Conservation (phyloP, 257 asterid species). For the Pogostemon cablin region DNA sequence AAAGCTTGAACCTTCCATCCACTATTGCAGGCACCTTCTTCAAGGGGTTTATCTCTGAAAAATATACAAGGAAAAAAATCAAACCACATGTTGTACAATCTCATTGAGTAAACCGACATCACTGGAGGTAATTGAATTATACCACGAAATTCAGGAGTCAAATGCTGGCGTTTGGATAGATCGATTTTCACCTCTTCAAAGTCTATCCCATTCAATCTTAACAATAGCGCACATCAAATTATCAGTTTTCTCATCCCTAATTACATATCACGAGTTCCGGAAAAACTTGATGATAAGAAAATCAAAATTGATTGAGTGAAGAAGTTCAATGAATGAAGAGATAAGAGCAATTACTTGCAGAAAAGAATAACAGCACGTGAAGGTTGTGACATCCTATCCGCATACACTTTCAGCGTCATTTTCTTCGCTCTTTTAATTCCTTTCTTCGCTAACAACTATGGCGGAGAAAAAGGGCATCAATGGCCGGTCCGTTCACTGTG, state of each 20-base stretch:
- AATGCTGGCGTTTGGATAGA: constrained; percentile 58
- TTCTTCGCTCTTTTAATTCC: constrained; percentile 8
- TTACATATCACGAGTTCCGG: not conserved
- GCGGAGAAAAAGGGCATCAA: constrained; percentile 2
- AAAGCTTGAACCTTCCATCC: constrained; percentile 88
- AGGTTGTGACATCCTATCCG: constrained; percentile 90
- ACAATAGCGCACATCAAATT: constrained; percentile 36
- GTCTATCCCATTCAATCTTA: constrained; percentile 76
- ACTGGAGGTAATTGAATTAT: not conserved
- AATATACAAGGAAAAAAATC: not conserved
- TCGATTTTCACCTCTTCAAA: constrained; percentile 77
- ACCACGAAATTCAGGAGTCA: constrained; percentile 77
- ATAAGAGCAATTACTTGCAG: constrained; percentile 70
- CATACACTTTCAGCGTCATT: constrained; percentile 72
- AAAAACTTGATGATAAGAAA: not conserved
- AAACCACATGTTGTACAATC: not conserved
- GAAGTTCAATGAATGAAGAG: not conserved
- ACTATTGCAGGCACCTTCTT: constrained; percentile 81
- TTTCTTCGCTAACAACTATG: not conserved
- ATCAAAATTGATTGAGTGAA: constrained; percentile 17
- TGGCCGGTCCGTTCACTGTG: constrained; percentile 22
- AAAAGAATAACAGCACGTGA: constrained; percentile 84
- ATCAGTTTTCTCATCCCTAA: constrained; percentile 12
- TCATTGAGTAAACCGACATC: not conserved
- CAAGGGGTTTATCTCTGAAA: constrained; percentile 75